Base-by-base conservation (phyloP, 1,284 basidiomycete genomes). In the Boletellus sp. region DNA sequence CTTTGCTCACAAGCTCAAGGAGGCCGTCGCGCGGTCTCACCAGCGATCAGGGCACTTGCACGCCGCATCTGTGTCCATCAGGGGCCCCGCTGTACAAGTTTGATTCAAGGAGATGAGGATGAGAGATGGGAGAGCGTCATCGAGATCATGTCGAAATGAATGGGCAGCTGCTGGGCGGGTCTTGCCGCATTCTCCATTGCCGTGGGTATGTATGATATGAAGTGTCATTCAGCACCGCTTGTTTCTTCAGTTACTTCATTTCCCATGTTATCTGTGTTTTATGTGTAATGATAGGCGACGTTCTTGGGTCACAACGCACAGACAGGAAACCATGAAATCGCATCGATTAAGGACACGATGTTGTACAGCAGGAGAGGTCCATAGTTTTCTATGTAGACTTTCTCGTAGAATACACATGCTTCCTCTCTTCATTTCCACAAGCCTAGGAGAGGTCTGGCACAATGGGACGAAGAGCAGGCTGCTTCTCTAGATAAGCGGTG, bases 401-500 rank as follows among this genome's bases (percentile, higher is more conserved):
- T 43, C 40, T 21, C 16, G 22, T 24, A 24, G 38, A 41, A 15
- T n/a, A 42, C 21, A 13, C 13, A 22, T 2, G 21, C 13, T 22
- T 21, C 18, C 21, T 21, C 4, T 21, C 18, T 21, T 21, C 4
- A n/a, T 38, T 21, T 21, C 26, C 12, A 3, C 3, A 2, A 2
- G 22, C 15, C 42, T 50, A 64, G 10, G 55, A 58, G 16, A 46
- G 21, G 32, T 62, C 56, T 2, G 64, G 64, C 7, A 41, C 37
- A 26, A 66, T 66, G 8, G 56, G 40, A 15, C 49, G 40, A 21
- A 35, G 6, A 16, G 45, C 6, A 33, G 63, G 62, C 40, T 57
- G 56, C 36, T 57, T 65, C 24, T 67, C 69, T 33, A 70, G 37
- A 41, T 62, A 54, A 18, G 53, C 69, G 6, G 56, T 38, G 13